These are phyloP conservation scores for Trifolium pratense DNA, from an alignment of 306 rosid genomes.

Conservation along the genomic window DNA sequence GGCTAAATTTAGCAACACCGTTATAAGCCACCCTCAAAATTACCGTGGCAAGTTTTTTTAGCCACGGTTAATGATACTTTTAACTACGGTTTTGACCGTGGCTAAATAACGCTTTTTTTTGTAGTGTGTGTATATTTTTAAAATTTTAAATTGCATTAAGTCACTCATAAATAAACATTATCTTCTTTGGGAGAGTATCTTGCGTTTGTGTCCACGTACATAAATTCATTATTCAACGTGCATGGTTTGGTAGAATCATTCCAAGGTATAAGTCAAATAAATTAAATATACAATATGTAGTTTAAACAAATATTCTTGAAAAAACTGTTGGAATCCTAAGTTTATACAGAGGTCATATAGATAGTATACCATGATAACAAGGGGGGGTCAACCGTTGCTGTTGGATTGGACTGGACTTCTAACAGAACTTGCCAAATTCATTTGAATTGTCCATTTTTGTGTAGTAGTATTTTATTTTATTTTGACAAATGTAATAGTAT, in stretches of 20 bases:
- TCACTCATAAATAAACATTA: no score
- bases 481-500: no score
- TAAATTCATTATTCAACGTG: conserved; percentile 2
- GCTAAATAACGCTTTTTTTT: no score
- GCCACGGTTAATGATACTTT: no score
- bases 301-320: conserved; percentile 13
- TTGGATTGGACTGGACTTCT: neutral
- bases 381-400: conserved; percentile 39
- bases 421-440: neutral
- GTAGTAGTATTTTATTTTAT: no score
- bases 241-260: conserved; percentile 21
- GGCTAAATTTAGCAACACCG: no score
- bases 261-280: conserved; percentile 42
- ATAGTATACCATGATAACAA: neutral
- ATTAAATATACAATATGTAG: conserved; percentile 4
- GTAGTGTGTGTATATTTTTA: no score
- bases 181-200: neutral
- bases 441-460: neutral
- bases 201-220: neutral
- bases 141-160: no score
- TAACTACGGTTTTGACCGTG: no score
- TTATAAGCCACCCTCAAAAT: no score
- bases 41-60: no score
- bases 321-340: conserved; percentile 51
- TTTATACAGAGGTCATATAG: conserved; percentile 15